Percentiles rank a stretch among this genome's conserved stretches.
These are phyloP conservation scores for Acacia pycnantha DNA, from an alignment of 331 rosid species.

Conservation along the genomic window DNA sequence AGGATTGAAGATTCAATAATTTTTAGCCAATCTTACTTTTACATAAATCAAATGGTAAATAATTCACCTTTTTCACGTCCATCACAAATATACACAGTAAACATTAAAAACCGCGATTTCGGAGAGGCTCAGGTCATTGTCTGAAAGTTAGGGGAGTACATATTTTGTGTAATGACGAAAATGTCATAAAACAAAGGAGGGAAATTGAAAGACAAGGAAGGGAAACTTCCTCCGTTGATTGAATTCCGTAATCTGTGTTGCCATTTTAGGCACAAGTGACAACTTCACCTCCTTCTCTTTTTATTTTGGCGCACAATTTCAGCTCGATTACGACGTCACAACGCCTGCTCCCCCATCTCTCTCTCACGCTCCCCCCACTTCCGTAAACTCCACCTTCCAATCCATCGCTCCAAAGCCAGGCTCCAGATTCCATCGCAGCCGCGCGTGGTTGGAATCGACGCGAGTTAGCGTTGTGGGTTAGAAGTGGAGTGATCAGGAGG, in stretches of 20 bases:
- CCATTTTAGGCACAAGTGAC: not conserved
- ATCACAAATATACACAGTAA: not conserved
- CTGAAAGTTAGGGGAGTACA: not conserved
- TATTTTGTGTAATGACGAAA: not conserved
- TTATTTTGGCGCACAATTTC: not conserved
- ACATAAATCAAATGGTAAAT: no score
- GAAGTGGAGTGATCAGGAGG: not conserved
- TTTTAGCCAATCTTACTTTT: no score
- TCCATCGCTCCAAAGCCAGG: not conserved
- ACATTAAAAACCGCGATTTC: not conserved
- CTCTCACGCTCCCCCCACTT: not conserved
- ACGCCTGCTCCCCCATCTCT: no score
- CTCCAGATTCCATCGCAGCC: not conserved
- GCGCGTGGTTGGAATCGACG: accelerated
- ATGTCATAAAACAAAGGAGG: not conserved
- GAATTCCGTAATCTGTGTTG: conserved; percentile 4
- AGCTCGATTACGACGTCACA: conserved; percentile 3
- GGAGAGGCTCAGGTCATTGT: not conserved
- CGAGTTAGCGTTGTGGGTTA: no score
- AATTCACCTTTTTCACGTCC: no score
- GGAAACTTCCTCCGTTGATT: not conserved
- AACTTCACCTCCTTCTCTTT: not conserved
- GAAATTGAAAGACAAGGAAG: not conserved
- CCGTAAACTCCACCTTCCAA: not conserved
- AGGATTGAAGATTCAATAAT: no score